phyloP scores from a whole-genome alignment of 805 yeast species.

The Hagleromyces aurorensis region DNA sequence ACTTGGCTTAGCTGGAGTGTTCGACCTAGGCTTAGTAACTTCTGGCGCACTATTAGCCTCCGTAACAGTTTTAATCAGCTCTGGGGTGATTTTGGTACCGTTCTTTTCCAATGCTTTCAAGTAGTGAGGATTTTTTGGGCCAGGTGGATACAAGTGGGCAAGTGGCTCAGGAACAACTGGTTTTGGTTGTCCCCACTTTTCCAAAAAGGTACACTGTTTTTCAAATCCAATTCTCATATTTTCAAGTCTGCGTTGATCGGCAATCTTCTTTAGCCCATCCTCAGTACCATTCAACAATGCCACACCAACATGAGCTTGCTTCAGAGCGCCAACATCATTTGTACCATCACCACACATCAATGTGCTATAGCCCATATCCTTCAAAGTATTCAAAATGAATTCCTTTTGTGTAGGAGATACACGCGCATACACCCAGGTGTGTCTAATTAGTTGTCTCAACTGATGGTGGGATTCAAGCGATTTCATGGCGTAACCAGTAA shows the following conservation, averaged over 20 bases:
- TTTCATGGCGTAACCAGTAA: slow-evolving; percentile 84
- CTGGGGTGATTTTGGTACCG: slow-evolving; percentile 75
- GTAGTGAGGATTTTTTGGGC: slow-evolving; percentile 83
- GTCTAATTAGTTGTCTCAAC: slow-evolving; percentile 64
- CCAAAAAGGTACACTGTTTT: slow-evolving; percentile 74
- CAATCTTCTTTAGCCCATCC: slow-evolving; percentile 82
- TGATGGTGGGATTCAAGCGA: slow-evolving; percentile 61
- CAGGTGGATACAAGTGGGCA: slow-evolving; percentile 96
- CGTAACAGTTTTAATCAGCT: slow-evolving; percentile 52
- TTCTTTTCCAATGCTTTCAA: slow-evolving; percentile 76
- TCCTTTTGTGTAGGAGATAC: slow-evolving; percentile 96
- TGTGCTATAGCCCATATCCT: slow-evolving; percentile 84
- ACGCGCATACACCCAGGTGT: slow-evolving; percentile 96
- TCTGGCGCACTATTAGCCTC: slow-evolving; percentile 38
- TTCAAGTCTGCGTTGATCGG: slow-evolving; percentile 68
- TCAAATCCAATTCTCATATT: slow-evolving; percentile 60
- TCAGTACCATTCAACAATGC: slow-evolving; percentile 97
- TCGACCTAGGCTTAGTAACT: slow-evolving; percentile 27
- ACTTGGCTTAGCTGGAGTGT: slow-evolving; percentile 33
- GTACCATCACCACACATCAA: slow-evolving; percentile 99
- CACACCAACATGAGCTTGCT: slow-evolving; percentile 97
- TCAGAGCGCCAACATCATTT: slow-evolving; percentile 98
- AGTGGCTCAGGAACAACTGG: slow-evolving; percentile 80
- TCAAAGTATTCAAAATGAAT: slow-evolving; percentile 73
- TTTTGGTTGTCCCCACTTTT: slow-evolving; percentile 73